Base-by-base conservation (phyloP, 352 stramenopile genomes). In the Phytophthora meadii region DNA sequence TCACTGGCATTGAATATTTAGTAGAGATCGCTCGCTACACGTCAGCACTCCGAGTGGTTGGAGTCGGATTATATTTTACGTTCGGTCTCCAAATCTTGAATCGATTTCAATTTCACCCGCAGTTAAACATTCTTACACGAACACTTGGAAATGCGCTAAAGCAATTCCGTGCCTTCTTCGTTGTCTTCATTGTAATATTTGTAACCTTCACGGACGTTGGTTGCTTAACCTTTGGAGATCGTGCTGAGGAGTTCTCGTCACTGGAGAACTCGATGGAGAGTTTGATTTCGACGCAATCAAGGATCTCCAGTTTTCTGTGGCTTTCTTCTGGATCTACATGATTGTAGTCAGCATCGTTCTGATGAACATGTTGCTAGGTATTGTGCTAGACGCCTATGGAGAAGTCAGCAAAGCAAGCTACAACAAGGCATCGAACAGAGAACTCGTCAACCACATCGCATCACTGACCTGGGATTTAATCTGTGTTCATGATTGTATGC, bases 401-500 rank as follows among this genome's bases (percentile, higher is more conserved):
- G 58, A 82, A 45, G 77, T 88, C 25, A 82, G 63, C 11, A 61
- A 66, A 7, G 65, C 82, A 8, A 70, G 58, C 25, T 76, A 75
- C 11, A 70, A 70, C 11, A 67, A 58, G 14, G 57, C 48, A 12
- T 56, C 55, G 9, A 81, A 68, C 14, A 24, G 62, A 32, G 36
- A 28, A 8, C 57, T 72, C 9, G 51, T 50, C 6, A 30, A 54
- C 22, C 69, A 72, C 15, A 71, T 79, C 6, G 5, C 61, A 9
- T 15, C 6, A 9, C 76, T 76, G 45, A 63, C 49, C 25, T 68
- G 64, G 57, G 57, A 72, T 44, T 15, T 69, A 4, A 4, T 61
- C 0, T 76, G 59, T n/a, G n/a, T n/a, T 22, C 22, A 22, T 22
- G 22, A 22, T 22, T 22, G 22, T 22, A 22, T 22, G 22, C 22